A percentile compares a stretch with the other conserved stretches of the same genome.
Conservation (phyloP, 2,329 filamentous ascomycete genomes). For the Talaromyces funiculosus region DNA sequence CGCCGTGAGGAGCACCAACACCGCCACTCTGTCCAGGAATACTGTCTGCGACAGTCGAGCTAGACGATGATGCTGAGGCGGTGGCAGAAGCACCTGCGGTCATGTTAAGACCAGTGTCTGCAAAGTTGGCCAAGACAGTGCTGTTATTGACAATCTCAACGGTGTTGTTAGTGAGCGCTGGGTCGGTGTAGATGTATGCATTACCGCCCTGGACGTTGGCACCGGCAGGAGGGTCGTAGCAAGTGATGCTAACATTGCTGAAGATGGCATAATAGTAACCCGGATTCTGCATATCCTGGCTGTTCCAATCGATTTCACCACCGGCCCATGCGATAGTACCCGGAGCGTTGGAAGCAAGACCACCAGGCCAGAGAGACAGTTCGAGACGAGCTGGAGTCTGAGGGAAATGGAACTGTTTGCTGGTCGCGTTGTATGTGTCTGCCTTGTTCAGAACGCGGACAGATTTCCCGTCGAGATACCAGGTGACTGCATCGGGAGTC, state of each 20-base stretch:
- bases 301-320: slow-evolving; percentile 81
- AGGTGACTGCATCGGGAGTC: slow-evolving; percentile 78
- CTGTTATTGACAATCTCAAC: slow-evolving; percentile 68
- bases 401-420: slow-evolving; percentile 77
- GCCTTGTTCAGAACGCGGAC: slow-evolving; percentile 68
- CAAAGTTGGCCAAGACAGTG: slow-evolving; percentile 71
- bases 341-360: slow-evolving; percentile 67
- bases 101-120: slow-evolving; percentile 76
- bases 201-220: slow-evolving; percentile 53
- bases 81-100: slow-evolving; percentile 32
- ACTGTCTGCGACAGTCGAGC: slow-evolving; percentile 18
- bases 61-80: slow-evolving; percentile 5
- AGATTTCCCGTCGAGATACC: slow-evolving; percentile 76
- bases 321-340: slow-evolving; percentile 92
- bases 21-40: slow-evolving; percentile 31
- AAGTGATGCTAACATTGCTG: slow-evolving; percentile 71
- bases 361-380: slow-evolving; percentile 93
- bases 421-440: slow-evolving; percentile 79
- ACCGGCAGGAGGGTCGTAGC: slow-evolving; percentile 76
- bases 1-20: slow-evolving; percentile 17
- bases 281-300: slow-evolving; percentile 68
- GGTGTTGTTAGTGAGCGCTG: slow-evolving; percentile 65
- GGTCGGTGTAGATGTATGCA: slow-evolving; percentile 70
- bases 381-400: slow-evolving; percentile 89
- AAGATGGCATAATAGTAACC: slow-evolving; percentile 87